Evolutionary conservation across 768 basidiomycete species (phyloP), one percentile per base, ranked within the genome.

Genomic region (Rhodotorula kratochvilovae): DNA sequence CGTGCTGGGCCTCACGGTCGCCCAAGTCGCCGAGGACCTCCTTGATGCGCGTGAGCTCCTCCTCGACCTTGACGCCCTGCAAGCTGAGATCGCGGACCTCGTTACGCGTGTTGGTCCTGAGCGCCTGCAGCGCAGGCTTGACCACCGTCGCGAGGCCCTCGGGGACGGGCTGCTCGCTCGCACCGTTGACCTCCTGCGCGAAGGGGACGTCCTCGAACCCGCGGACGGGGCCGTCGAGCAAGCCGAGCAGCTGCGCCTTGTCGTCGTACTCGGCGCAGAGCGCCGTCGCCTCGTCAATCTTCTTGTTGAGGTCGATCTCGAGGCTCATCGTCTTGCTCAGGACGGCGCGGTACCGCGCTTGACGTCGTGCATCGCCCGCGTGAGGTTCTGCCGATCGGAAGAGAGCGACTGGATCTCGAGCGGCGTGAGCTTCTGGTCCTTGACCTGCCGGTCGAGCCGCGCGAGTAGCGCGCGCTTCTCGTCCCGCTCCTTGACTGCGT

Each of bases 361-460:
- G 51, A 60, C 53, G 43, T 67, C 70, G 39, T 48, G 31, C 10
- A 61, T 31, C 23, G 53, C 35, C n/a, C 56, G 59, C 12, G 61
- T 58, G 11, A 75, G 62, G 27, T 84, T 86, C 76, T 93, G 90
- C 67, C 92, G 89, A 74, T 97, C 93, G 10, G 87, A 87, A 76
- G 89, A 93, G 91, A 99, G 94, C 48, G 87, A 87, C 64, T 86
- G 81, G 53, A 96, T 92, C 80, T 99, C 94, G 80, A 94, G 91
- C 0, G 90, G 89, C 3, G 90, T 86, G 55, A 99, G 84, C 77
- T 96, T 94, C 80, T 99, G 96, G 43, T 83, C 86, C 77, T 88
- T 88, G 39, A 98, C 90, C 5, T 88, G 85, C 1, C 85, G 83
- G 16, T 82, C 81, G 35, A 93, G 83, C 76, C 93, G 90, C 36